These are phyloP conservation scores for Fraxinus dipetala DNA, from an alignment of 305 asterid genomes.

Conservation along the genomic window DNA sequence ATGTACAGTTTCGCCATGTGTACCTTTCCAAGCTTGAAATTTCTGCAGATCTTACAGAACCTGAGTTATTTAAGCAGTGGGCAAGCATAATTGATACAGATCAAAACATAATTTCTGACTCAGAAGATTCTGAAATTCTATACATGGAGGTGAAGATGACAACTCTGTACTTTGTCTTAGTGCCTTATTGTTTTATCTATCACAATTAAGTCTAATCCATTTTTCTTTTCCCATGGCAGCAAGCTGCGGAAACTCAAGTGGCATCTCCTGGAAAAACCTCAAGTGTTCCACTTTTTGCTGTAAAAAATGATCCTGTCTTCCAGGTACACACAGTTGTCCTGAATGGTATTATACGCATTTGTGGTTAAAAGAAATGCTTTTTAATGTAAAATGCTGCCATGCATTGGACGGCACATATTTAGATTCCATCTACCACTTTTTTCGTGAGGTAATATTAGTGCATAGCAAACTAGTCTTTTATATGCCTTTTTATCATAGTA, in stretches of 20 bases:
- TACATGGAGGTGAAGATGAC: constrained; percentile 57
- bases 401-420: neutral
- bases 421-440: constrained; percentile 1
- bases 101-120: constrained; percentile 36
- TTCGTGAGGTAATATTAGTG: neutral
- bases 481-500: neutral
- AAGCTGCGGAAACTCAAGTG: constrained; percentile 36
- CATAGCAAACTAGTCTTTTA: neutral
- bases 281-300: constrained; percentile 43
- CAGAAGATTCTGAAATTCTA: constrained; percentile 43
- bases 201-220: neutral
- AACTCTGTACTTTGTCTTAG: constrained; percentile 12
- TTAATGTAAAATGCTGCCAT: neutral
- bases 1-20: constrained; percentile 34
- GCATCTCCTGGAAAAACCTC: constrained; percentile 27
- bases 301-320: constrained; percentile 60
- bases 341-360: neutral
- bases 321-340: constrained; percentile 54
- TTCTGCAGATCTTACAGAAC: constrained; percentile 79
- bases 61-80: constrained; percentile 62
- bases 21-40: constrained; percentile 84
- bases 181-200: neutral
- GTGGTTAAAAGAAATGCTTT: neutral
- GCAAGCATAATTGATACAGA: constrained; percentile 42
- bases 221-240: constrained; percentile 36